phyloP scores from a whole-genome alignment of 768 basidiomycete species.

The Hydnomerulius pinastri region DNA sequence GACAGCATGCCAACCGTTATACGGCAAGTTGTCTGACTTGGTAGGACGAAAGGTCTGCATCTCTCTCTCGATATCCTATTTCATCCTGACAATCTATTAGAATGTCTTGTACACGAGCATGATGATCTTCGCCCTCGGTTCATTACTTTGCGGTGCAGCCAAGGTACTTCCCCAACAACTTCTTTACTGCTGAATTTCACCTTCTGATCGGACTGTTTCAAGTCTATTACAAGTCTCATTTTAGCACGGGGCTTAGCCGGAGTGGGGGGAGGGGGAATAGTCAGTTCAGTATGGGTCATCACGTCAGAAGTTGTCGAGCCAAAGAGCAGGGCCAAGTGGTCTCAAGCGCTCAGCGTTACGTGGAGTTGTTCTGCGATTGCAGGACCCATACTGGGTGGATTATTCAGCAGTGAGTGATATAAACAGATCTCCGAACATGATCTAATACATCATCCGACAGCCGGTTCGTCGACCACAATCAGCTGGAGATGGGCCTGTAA shows the following conservation, averaged over 20 bases:
- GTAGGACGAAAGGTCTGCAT: slow-evolving; percentile 70
- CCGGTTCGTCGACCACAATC: slow-evolving; percentile 33
- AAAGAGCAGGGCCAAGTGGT: slow-evolving; percentile 75
- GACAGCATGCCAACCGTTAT: slow-evolving; percentile 82
- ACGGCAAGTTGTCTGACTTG: slow-evolving; percentile 78
- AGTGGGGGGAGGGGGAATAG: slow-evolving; percentile 86
- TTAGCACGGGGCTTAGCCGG: slow-evolving; percentile 67
- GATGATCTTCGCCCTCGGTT: slow-evolving; percentile 72
- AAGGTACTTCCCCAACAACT: slow-evolving; percentile 45
- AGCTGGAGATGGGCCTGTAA: slow-evolving; percentile 88
- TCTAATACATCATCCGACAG: slow-evolving; percentile 27
- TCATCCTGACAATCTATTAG: slow-evolving; percentile 38
- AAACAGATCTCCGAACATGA: slow-evolving; percentile 12
- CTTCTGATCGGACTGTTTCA: slow-evolving; percentile 18
- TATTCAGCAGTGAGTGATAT: slow-evolving; percentile 67
- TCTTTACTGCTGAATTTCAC: slow-evolving; percentile 14
- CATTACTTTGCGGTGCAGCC: slow-evolving; percentile 76
- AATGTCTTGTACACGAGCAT: slow-evolving; percentile 73
- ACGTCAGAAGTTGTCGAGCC: slow-evolving; percentile 82
- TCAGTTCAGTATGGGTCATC: slow-evolving; percentile 83
- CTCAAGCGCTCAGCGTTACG: slow-evolving; percentile 79
- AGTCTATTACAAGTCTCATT: slow-evolving; percentile 62
- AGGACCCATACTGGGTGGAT: slow-evolving; percentile 79
- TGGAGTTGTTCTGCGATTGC: slow-evolving; percentile 87
- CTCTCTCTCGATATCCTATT: slow-evolving; percentile 5